phyloP scores from a whole-genome alignment of 805 yeast species.

The Komagataella mondaviorum region DNA sequence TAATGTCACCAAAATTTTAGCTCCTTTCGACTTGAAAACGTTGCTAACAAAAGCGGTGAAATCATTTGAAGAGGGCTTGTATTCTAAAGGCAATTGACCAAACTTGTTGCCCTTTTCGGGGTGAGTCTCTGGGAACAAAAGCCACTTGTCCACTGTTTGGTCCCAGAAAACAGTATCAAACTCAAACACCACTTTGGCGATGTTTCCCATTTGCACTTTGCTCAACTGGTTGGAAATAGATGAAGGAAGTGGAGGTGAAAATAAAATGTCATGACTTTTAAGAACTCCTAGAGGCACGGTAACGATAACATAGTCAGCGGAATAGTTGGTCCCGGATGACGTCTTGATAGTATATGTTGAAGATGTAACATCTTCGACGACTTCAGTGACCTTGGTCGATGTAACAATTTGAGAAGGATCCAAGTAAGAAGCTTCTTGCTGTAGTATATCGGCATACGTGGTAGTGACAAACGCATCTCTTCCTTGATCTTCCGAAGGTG shows the following conservation, averaged over 20 bases:
- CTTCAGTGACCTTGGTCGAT: constrained; percentile 10
- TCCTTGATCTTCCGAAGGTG: constrained; percentile 6
- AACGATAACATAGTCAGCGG: constrained; percentile 27
- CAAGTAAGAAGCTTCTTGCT: constrained; percentile 13
- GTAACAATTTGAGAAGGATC: constrained; percentile 11
- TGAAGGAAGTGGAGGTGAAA: constrained; percentile 18
- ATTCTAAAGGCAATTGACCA: not conserved
- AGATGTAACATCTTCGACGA: constrained; percentile 11
- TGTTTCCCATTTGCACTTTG: constrained; percentile 22
- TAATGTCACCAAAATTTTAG: constrained; percentile 28
- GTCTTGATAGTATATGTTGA: constrained; percentile 8
- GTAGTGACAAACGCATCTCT: constrained; percentile 16
- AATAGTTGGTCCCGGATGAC: constrained; percentile 7
- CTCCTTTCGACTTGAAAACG: constrained; percentile 13
- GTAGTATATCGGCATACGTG: constrained; percentile 15
- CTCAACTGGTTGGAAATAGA: constrained; percentile 14
- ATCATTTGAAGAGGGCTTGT: constrained; percentile 12
- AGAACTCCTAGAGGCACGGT: constrained; percentile 38
- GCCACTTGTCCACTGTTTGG: constrained; percentile 15
- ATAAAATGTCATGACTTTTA: constrained; percentile 11
- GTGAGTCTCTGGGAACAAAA: constrained; percentile 6
- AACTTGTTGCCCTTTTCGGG: not conserved
- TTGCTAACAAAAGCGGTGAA: constrained; percentile 17
- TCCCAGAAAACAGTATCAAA: constrained; percentile 36
- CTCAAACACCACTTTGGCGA: constrained; percentile 34